Evolutionary conservation across 2,329 filamentous ascomycete species (phyloP).

Genomic region (Tolypocladium tropicale): DNA sequence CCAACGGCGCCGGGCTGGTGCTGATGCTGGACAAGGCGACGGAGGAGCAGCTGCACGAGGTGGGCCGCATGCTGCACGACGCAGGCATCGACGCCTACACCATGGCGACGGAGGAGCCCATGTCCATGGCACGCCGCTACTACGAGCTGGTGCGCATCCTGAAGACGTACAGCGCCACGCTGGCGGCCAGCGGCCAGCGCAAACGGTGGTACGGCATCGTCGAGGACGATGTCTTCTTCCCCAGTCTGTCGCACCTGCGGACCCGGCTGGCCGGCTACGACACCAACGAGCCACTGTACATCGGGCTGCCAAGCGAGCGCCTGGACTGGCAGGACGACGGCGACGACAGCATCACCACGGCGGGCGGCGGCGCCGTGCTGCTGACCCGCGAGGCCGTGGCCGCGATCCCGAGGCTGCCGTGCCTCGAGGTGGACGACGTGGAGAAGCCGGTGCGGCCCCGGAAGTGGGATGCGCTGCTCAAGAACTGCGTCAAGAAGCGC

Average conservation of each 20-base stretch:
- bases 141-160: constrained; percentile 26
- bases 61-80: constrained; percentile 19
- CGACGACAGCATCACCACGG: constrained; percentile 22
- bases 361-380: constrained; percentile 34
- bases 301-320: constrained; percentile 33
- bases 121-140: constrained; percentile 24
- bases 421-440: constrained; percentile 15
- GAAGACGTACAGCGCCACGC: constrained; percentile 18
- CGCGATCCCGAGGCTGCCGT: constrained; percentile 24
- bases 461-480: constrained; percentile 31
- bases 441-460: constrained; percentile 10
- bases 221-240: constrained; percentile 37
- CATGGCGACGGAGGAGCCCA: constrained; percentile 17
- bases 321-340: constrained; percentile 31
- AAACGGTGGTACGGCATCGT: constrained; percentile 33
- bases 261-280: constrained; percentile 25
- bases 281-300: constrained; percentile 21
- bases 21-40: constrained; percentile 29
- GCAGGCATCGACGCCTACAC: constrained; percentile 30
- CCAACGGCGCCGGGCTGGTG: constrained; percentile 32
- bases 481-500: constrained; percentile 26
- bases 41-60: constrained; percentile 18
- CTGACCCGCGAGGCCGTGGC: constrained; percentile 25
- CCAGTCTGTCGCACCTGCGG: constrained; percentile 27
- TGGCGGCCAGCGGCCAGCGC: constrained; percentile 22